Evolutionary conservation across 805 yeast species (phyloP), one percentile per base, ranked within the genome.

Genomic region (Zygoascus flipseniorum): DNA sequence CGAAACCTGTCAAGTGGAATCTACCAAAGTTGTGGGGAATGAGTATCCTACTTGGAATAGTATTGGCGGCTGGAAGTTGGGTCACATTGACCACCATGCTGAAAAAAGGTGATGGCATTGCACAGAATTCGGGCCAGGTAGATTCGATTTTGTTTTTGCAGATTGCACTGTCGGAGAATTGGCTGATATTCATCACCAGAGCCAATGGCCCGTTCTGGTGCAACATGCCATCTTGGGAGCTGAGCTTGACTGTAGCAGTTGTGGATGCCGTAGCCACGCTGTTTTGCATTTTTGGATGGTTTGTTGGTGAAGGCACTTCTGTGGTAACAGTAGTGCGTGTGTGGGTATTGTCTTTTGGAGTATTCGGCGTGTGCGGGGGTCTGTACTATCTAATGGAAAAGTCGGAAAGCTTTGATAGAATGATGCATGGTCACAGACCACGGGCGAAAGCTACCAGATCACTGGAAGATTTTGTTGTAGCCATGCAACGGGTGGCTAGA

Each of bases 141-240:
- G 96, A 89, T 69, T 93, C 96, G 82, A 85, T 89, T 68, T 76
- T 89, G 76, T 89, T 89, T 85, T 81, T 89, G 77, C 89, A 89
- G 78, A 89, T 89, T 69, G 86, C 96, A 56, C 82, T 89, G 72
- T 88, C 97, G 73, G 96, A 89, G 80, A 89, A 89, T 80, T 89
- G 97, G 97, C 83, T 89, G 75, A 89, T 89, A 79, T 89, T 89
- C 86, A 79, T 89, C 71, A 89, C 97, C 68, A 85, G 97, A 80
- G 96, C 96, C 70, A 86, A 82, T 73, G 97, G 97, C 79, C 96
- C 97, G 70, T 89, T 89, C 93, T 89, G 97, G 97, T 86, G 96
- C 56, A 88, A 96, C 47, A 68, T 79, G 56, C 97, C 97, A 78
- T 89, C 97, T 49, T 89, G 97, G 97, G 96, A 89, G 80, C 82